Base-by-base conservation (phyloP, 2,329 filamentous ascomycete species). In the Microdochium bolleyi region DNA sequence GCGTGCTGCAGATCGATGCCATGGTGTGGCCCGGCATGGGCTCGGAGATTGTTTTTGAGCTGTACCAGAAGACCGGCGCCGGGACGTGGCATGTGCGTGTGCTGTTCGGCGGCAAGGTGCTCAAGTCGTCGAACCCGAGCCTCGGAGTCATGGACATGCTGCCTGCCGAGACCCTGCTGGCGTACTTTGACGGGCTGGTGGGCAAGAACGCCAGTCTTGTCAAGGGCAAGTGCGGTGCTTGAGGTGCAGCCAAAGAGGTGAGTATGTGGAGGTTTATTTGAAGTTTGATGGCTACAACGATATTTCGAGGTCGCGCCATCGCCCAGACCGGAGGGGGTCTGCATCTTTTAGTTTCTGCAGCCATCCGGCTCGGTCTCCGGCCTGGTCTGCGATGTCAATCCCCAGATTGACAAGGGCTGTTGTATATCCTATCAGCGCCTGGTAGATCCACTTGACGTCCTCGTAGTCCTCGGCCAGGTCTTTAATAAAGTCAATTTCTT, bases 11-110 rank as follows among this genome's bases (percentile, higher is more conserved):
- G 69, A 62, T 87, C 1, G 84, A 89, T 22, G 66, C 74, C 51
- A 92, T 92, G 88, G 83, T 90, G 1, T 92, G 88, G 88, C 88
- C 88, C 0, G 88, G 88, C 0, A 91, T 92, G 88, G 88, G 88
- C 0, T 75, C 82, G 10, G 88, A 92, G 69, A 75, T 92, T 0
- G 80, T 91, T 0, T 90, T 92, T 63, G 88, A 92, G 70, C 63
- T 92, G 27, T 91, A 56, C 14, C 54, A 58, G 27, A 60, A 25
- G 14, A 22, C 46, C 48, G 30, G 55, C 34, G n/a, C 59, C 50
- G 46, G 56, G 1, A 63, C 59, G 0, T 76, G 73, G 57, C 88
- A 77, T 57, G 65, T 90, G 1, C 75, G 89, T 7, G 82, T 92
- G 0, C 70, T 94, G 1, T 92, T 86, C 73, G 78, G 84, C 38